Base-by-base conservation (phyloP, 305 asterid genomes). In the Solanum aculeatissimum region DNA sequence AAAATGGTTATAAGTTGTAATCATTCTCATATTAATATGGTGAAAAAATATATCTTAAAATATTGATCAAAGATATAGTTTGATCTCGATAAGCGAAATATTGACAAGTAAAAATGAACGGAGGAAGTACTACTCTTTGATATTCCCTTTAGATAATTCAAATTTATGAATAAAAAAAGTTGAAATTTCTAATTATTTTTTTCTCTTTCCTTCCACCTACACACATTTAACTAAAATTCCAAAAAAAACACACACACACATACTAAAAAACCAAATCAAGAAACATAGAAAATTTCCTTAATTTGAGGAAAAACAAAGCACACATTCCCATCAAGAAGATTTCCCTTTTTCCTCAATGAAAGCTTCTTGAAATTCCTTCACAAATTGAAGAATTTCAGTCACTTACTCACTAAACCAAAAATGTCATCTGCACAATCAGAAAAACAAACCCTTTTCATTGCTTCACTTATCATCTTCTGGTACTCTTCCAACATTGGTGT, bases 401-500 rank as follows among this genome's bases (percentile, higher is more conserved):
- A 21, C 65, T 58, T 0, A 23, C 68, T 10, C 55, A 42, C 38
- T 3, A 27, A 25, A 16, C 35, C 54, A 4, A 49, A 7, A 19
- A 78, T 78, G 23, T 80, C 87, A 14, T 71, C 84, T 23, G 19
- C 92, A 15, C 38, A 92, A 71, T 74, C 95, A 27, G 92, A 78
- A 58, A 86, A 87, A 18, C 89, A 90, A 21, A 84, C 95, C 18
- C 62, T 93, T 9, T 92, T 95, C 91, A 93, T 96, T 62, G 71
- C 91, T 62, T 47, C 91, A 55, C 92, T 95, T 2, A 93, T 95
- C 42, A 62, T 89, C 83, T 86, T 94, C 1, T 95, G 98, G 99
- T 97, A 97, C 89, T 86, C 97, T 0, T 89, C 96, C 85, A 97
- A 97, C 92, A 97, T 97, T 42, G 99, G 98, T 15, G 99, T 95